phyloP scores from a whole-genome alignment of 75 land plant species.

The Pinus tabuliformis region DNA sequence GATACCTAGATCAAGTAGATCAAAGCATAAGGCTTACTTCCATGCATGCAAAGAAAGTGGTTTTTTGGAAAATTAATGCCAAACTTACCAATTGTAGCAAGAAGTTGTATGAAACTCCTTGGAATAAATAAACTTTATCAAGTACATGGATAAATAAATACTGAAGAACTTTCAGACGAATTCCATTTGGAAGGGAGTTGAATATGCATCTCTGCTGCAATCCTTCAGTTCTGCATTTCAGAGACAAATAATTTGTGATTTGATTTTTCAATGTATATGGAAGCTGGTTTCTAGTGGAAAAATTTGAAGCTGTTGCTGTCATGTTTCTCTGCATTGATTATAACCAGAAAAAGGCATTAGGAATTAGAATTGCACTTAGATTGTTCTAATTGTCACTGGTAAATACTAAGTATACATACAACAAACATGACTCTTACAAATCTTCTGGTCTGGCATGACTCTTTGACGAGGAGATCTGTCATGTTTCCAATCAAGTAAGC shows the following conservation, averaged over 20 bases:
- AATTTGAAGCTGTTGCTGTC: constrained; percentile 48
- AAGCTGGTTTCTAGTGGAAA: constrained; percentile 55
- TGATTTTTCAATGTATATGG: constrained; percentile 17
- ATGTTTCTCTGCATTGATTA: constrained; percentile 45
- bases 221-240: constrained; percentile 70
- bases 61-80: too few species aligned
- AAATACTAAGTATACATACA: not conserved
- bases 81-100: constrained; percentile 7
- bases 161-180: constrained; percentile 59
- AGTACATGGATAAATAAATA: constrained; percentile 59
- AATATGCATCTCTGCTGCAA: constrained; percentile 66
- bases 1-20: constrained; percentile 16
- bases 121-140: constrained; percentile 52
- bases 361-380: not conserved
- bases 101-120: constrained; percentile 6
- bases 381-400: too few species aligned
- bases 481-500: constrained; percentile 85
- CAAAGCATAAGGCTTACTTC: not conserved
- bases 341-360: not conserved
- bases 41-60: too few species aligned
- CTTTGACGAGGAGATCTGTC: constrained; percentile 72
- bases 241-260: constrained; percentile 58
- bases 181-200: constrained; percentile 61
- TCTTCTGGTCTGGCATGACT: constrained; percentile 36
- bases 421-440: constrained; percentile 39